These are phyloP conservation scores for Penicillium paneum DNA, from an alignment of 2,329 filamentous ascomycete species.

Conservation along the genomic window DNA sequence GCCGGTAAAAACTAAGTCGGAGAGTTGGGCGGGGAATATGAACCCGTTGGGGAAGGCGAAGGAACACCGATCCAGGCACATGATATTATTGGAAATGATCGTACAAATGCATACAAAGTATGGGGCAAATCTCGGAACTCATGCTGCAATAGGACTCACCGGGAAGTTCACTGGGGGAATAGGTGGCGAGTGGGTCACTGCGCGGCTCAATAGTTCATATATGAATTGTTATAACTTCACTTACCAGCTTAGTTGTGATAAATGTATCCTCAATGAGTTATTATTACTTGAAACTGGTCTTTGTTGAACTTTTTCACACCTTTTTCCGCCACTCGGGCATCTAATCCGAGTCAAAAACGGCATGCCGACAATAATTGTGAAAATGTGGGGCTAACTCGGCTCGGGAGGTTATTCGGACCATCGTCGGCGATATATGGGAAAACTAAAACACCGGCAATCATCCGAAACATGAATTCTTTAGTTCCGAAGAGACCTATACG, in stretches of 20 bases:
- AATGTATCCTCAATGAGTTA: not conserved
- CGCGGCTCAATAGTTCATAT: not conserved
- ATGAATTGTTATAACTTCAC: too few relatives aligned
- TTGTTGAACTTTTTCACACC: too few relatives aligned
- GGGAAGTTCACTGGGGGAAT: not conserved
- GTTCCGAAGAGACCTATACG: not conserved
- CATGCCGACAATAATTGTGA: conserved; percentile 9
- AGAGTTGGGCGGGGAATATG: not conserved
- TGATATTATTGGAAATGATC: conserved; percentile 1
- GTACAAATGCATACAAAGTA: too few relatives aligned
- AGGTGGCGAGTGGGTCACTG: not conserved
- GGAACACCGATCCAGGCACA: not conserved
- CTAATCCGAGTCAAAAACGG: conserved; percentile 4
- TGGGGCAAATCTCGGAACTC: not conserved
- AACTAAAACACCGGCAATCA: not conserved
- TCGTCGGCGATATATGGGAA: conserved; percentile 18
- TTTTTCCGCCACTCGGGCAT: not conserved
- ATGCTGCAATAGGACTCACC: not conserved
- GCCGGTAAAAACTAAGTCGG: not conserved
- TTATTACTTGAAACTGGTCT: too few relatives aligned
- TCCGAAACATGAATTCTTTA: conserved; percentile 11
- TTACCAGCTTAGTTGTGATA: fast-evolving
- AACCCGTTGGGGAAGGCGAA: not conserved
- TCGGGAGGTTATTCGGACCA: conserved; percentile 19
- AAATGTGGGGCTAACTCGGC: conserved; percentile 7